A percentile compares a stretch with the other conserved stretches of the same genome.
phyloP scores from a whole-genome alignment of 345 rosid genomes.

The Gynandropsis gynandra region DNA sequence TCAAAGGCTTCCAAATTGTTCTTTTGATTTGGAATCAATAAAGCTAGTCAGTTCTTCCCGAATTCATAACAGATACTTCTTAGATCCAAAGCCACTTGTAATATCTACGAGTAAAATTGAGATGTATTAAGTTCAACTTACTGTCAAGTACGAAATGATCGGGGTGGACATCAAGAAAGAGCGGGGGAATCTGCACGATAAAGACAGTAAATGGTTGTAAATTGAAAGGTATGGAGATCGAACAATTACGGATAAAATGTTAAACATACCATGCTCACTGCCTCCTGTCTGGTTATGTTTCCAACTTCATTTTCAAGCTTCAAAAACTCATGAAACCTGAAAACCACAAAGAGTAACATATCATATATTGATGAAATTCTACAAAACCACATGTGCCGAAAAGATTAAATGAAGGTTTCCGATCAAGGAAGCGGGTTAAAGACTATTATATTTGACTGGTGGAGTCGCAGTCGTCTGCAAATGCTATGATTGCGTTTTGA shows the following conservation, averaged over 20 bases:
- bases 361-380: not conserved
- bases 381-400: not conserved
- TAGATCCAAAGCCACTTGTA: slow-evolving; percentile 6
- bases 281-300: slow-evolving; percentile 92
- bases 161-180: slow-evolving; percentile 75
- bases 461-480: too few species aligned
- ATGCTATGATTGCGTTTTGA: too few species aligned
- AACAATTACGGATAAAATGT: too few species aligned
- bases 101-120: too few species aligned
- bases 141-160: slow-evolving; percentile 83
- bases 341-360: slow-evolving; percentile 9
- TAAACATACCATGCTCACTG: slow-evolving; percentile 91
- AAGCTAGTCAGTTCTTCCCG: too few species aligned
- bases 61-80: not conserved
- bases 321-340: slow-evolving; percentile 90
- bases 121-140: slow-evolving; percentile 33
- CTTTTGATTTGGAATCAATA: too few species aligned
- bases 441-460: too few species aligned
- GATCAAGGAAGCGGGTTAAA: too few species aligned
- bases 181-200: slow-evolving; percentile 72
- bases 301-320: slow-evolving; percentile 95
- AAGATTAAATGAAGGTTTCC: not conserved
- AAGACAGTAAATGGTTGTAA: not conserved
- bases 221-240: too few species aligned
- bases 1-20: too few species aligned